These are phyloP conservation scores for Vigna reflexopilosa DNA, from an alignment of 306 rosid species.

Conservation along the genomic window DNA sequence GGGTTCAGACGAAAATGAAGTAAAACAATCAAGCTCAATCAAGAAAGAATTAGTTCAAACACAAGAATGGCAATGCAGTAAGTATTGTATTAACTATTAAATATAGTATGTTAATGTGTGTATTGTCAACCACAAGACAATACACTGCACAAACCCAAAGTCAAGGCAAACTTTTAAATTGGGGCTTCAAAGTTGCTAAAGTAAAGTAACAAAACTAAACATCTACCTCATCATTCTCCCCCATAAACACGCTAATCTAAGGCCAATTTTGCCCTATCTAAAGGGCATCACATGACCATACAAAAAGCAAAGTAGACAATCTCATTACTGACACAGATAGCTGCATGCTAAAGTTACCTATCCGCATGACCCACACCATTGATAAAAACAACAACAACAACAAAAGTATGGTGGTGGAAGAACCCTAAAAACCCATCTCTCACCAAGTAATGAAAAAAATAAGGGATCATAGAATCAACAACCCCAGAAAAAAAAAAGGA, in stretches of 20 bases:
- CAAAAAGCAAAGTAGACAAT: slow-evolving; percentile 54
- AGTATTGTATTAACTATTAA: slow-evolving; percentile 32
- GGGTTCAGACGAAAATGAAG: slow-evolving; percentile 15
- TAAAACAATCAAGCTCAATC: not conserved
- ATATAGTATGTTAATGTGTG: slow-evolving; percentile 37
- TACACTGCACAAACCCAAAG: slow-evolving; percentile 45
- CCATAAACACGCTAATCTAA: slow-evolving; percentile 45
- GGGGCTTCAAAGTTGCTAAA: slow-evolving; percentile 37
- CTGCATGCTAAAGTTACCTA: slow-evolving; percentile 55
- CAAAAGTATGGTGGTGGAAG: slow-evolving; percentile 70
- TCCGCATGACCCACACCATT: slow-evolving; percentile 67
- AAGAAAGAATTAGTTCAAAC: slow-evolving; percentile 1
- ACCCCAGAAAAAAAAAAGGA: not conserved
- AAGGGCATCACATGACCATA: slow-evolving; percentile 26
- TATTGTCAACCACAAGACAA: slow-evolving; percentile 41
- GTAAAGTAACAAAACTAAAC: slow-evolving; percentile 32
- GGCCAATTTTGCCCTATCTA: slow-evolving; percentile 38
- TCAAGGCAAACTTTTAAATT: slow-evolving; percentile 18
- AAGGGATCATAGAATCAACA: slow-evolving; percentile 16
- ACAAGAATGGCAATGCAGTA: slow-evolving; percentile 14
- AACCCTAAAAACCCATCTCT: slow-evolving; percentile 70
- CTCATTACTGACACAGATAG: slow-evolving; percentile 56
- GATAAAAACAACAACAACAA: slow-evolving; percentile 9
- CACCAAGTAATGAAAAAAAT: slow-evolving; percentile 58
- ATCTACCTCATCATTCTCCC: slow-evolving; percentile 48